Evolutionary conservation across 345 rosid genomes (phyloP), one percentile per base, ranked within the genome.

Genomic region (Corymbia maculata): DNA sequence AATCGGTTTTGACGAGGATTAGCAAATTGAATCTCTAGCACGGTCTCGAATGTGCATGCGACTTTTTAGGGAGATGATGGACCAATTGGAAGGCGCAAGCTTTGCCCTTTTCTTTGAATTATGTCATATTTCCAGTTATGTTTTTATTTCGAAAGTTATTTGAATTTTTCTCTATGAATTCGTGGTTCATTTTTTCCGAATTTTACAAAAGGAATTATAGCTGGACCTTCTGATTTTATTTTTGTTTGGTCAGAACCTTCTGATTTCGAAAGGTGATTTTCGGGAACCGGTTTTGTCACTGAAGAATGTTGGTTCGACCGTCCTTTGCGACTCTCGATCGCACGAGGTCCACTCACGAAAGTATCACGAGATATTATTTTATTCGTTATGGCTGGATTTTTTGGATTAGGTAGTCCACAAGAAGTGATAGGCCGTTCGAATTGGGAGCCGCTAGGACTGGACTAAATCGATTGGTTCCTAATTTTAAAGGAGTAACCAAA

Each of bases 1-100:
- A 0, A 17, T 36, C 5, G 13, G 6, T 70, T 17, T 70, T 36
- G 47, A 17, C 3, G 0, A 0, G 6, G 26, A 70, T 70, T 17
- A 70, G 80, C 24, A 32, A 36, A 70, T 17, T 11, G 17, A 17
- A 17, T 42, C 47, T 70, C 80, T 2, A 9, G 80, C 42, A 13
- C 10, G 13, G 47, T 32, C 80, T 17, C 47, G 6, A 70, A 70
- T 4, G 2, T 17, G 13, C 24, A 2, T 13, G 17, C 1, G 10
- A 36, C 80, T 36, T 17, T 17, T 6, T 36, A 32, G 47, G 79
- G 10, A 70, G 19, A 70, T 70, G 19, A 8, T 1, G 24, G 9
- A 17, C 45, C 80, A 16, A 36, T 70, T 19, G 1, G 44, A 64
- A 64, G 30, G 75, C 17, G 0, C 4, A 17, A 64, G 75, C 9